Conservation (phyloP, 1,284 basidiomycete genomes). For the Ustilago shanxiensis region DNA sequence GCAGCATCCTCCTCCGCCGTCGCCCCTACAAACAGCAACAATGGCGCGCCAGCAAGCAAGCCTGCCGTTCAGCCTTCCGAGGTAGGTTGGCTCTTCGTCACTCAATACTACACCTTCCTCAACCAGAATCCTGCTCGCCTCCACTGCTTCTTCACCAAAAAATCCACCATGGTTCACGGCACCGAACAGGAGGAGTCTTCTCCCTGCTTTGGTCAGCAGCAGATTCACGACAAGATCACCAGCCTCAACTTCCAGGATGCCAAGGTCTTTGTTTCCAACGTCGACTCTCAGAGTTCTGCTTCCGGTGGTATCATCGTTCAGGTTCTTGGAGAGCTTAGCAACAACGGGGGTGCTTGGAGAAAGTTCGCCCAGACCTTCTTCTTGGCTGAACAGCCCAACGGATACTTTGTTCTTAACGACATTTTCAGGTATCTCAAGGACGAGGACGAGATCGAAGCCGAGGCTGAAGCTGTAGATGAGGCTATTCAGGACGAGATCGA, state of each 20-base stretch:
- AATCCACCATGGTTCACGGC: conserved; percentile 89
- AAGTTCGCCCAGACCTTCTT: conserved; percentile 99
- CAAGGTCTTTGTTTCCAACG: conserved; percentile 88
- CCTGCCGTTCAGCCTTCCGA: conserved; percentile 64
- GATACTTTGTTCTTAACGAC: conserved; percentile 99
- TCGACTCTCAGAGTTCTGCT: conserved; percentile 79
- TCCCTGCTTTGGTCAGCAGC: conserved; percentile 92
- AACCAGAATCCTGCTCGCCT: conserved; percentile 96
- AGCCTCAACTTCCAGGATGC: conserved; percentile 93
- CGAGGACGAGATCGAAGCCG: conserved; percentile 79
- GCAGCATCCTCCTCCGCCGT: conserved; percentile 37
- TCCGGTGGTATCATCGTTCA: conserved; percentile 97
- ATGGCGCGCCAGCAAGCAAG: conserved; percentile 23
- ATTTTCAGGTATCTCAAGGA: conserved; percentile 99
- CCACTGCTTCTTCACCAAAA: conserved; percentile 99
- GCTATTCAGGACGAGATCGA: conserved; percentile 51
- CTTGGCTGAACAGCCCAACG: conserved; percentile 98
- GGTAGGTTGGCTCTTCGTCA: conserved; percentile 70
- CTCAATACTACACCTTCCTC: conserved; percentile 81
- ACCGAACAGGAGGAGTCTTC: conserved; percentile 79
- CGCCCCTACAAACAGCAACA: conserved; percentile 17
- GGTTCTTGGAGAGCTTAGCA: conserved; percentile 97
- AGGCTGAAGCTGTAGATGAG: conserved; percentile 51
- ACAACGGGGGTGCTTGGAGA: conserved; percentile 85
- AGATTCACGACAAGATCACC: conserved; percentile 96